Conservation (phyloP, 2,329 filamentous ascomycete species). For the Podosphaera aphanis region DNA sequence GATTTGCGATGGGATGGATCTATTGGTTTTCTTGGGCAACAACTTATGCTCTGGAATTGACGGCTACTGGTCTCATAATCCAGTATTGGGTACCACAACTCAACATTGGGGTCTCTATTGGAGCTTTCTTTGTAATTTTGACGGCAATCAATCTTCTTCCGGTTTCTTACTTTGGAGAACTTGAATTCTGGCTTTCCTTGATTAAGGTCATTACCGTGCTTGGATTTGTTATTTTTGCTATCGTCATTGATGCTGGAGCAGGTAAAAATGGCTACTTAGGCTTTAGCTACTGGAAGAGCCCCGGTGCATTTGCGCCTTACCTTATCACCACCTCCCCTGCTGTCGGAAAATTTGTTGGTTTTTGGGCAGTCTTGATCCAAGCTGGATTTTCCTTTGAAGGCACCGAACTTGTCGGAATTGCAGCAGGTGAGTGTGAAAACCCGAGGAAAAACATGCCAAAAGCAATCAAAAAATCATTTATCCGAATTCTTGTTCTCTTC, state of each 20-base stretch:
- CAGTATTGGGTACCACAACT: slow-evolving; percentile 45
- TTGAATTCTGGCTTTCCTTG: slow-evolving; percentile 56
- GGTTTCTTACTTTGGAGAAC: slow-evolving; percentile 48
- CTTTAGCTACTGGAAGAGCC: slow-evolving; percentile 46
- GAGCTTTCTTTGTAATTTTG: slow-evolving; percentile 49
- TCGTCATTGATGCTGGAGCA: slow-evolving; percentile 50
- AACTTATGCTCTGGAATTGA: slow-evolving; percentile 51
- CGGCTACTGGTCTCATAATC: slow-evolving; percentile 49
- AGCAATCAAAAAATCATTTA: slow-evolving; percentile 54
- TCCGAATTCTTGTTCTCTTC: slow-evolving; percentile 49
- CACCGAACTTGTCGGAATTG: slow-evolving; percentile 53
- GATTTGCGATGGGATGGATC: slow-evolving; percentile 62
- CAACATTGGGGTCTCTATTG: slow-evolving; percentile 48
- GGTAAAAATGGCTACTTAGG: slow-evolving; percentile 48
- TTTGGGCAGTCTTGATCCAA: slow-evolving; percentile 44
- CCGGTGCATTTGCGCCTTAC: slow-evolving; percentile 43
- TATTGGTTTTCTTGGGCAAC: slow-evolving; percentile 64
- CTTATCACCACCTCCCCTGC: slow-evolving; percentile 22
- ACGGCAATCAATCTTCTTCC: slow-evolving; percentile 47
- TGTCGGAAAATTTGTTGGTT: slow-evolving; percentile 38
- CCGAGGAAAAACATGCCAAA: slow-evolving; percentile 48
- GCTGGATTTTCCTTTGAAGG: slow-evolving; percentile 51
- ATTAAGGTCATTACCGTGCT: slow-evolving; percentile 57
- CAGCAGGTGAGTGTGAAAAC: slow-evolving; percentile 54
- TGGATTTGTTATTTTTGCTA: slow-evolving; percentile 54